Conservation (phyloP, 805 yeast genomes). For the Candida verbasci region DNA sequence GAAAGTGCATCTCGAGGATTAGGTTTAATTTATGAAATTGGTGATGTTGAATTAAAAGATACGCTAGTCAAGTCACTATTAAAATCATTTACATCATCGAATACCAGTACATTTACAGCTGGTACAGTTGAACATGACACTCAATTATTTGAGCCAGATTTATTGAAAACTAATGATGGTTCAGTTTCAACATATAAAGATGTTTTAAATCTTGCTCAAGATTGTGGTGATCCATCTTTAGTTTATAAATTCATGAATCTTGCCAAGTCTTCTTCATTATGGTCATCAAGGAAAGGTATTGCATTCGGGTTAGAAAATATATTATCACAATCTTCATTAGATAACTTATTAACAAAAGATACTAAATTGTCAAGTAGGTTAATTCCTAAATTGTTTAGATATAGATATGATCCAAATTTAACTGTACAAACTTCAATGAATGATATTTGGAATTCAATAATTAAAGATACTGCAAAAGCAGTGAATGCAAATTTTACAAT, state of each 20-base stretch:
- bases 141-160: conserved; percentile 78
- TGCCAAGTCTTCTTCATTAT: conserved; percentile 79
- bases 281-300: conserved; percentile 92
- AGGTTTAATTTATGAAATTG: conserved; percentile 74
- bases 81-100: conserved; percentile 66
- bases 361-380: conserved; percentile 52
- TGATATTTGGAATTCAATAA: conserved; percentile 77
- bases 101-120: conserved; percentile 48
- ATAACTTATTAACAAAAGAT: conserved; percentile 54
- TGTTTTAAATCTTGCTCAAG: conserved; percentile 81
- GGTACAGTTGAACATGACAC: conserved; percentile 79
- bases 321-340: conserved; percentile 71
- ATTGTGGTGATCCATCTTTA: conserved; percentile 91
- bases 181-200: conserved; percentile 90
- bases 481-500: conserved; percentile 49
- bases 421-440: conserved; percentile 79
- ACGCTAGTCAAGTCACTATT: conserved; percentile 68
- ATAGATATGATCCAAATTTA: conserved; percentile 77
- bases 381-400: conserved; percentile 79
- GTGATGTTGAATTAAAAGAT: conserved; percentile 64
- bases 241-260: conserved; percentile 93
- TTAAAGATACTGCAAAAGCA: conserved; percentile 53
- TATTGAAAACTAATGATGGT: conserved; percentile 74
- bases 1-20: conserved; percentile 90
- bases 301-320: conserved; percentile 91